Evolutionary conservation across 2,329 filamentous ascomycete genomes (phyloP).

Genomic region (Pseudogymnoascus pannorum): DNA sequence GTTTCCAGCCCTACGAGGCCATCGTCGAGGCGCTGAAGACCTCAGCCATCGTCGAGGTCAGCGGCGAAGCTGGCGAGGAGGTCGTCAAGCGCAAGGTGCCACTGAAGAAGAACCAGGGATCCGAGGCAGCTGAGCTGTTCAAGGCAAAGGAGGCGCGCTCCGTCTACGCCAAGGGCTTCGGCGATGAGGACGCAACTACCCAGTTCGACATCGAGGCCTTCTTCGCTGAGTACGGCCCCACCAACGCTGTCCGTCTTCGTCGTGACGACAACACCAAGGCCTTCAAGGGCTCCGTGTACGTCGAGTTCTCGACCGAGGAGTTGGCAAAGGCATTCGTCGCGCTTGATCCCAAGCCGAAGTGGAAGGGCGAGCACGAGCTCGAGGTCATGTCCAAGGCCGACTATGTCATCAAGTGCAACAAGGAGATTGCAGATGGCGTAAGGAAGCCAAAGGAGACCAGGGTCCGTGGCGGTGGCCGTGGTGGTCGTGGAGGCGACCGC

Average conservation of each 20-base stretch:
- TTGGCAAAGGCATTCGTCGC: conserved; percentile 72
- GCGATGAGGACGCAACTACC: conserved; percentile 70
- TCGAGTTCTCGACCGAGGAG: conserved; percentile 80
- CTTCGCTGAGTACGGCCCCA: conserved; percentile 72
- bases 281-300: conserved; percentile 96
- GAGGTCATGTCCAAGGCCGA: conserved; percentile 80
- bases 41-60: conserved; percentile 64
- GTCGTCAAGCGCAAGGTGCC: conserved; percentile 69
- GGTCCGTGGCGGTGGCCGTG: conserved; percentile 23
- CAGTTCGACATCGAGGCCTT: conserved; percentile 94
- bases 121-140: conserved; percentile 39
- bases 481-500: conserved; percentile 35
- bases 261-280: conserved; percentile 58
- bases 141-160: conserved; percentile 61
- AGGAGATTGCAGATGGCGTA: conserved; percentile 64
- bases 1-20: conserved; percentile 80
- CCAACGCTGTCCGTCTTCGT: conserved; percentile 80
- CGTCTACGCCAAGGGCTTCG: conserved; percentile 92
- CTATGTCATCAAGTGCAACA: conserved; percentile 73
- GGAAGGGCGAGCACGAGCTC: conserved; percentile 66
- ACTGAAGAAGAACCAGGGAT: conserved; percentile 46
- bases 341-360: conserved; percentile 74
- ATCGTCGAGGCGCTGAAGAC: conserved; percentile 77
- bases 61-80: conserved; percentile 66
- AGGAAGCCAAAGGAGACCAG: conserved; percentile 46